These are phyloP conservation scores for Diaporthe destruens DNA, from an alignment of 2,329 filamentous ascomycete genomes.

Conservation along the genomic window DNA sequence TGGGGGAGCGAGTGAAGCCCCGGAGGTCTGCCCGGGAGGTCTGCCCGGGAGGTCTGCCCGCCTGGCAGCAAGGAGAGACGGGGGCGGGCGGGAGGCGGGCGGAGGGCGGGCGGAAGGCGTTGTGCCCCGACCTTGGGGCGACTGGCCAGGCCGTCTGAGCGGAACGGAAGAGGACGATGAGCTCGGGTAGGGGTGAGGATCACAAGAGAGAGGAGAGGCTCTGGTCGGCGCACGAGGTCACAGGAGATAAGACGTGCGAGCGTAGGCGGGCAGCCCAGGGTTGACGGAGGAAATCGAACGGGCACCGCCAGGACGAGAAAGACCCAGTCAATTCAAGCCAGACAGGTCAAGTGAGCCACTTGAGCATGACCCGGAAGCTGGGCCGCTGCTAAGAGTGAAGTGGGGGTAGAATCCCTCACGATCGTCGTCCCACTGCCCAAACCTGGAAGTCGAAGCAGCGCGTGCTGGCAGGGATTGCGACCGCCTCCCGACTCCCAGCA, in stretches of 20 bases:
- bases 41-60: slow-evolving; percentile 22
- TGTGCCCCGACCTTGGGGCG: slow-evolving; percentile 27
- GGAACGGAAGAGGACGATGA: slow-evolving; percentile 23
- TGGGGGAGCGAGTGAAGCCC: slow-evolving; percentile 19
- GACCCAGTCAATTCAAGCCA: slow-evolving; percentile 32
- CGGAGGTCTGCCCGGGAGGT: slow-evolving; percentile 23
- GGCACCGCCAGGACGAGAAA: slow-evolving; percentile 29
- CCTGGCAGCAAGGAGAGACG: slow-evolving; percentile 38
- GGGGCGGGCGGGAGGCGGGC: slow-evolving; percentile 25
- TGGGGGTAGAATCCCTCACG: slow-evolving; percentile 39
- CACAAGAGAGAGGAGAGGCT: slow-evolving; percentile 31
- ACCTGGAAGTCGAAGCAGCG: slow-evolving; percentile 39
- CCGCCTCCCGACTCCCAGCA: slow-evolving; percentile 34
- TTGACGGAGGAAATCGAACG: slow-evolving; percentile 30
- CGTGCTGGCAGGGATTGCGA: slow-evolving; percentile 40
- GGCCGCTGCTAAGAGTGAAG: slow-evolving; percentile 33
- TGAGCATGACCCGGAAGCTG: slow-evolving; percentile 33
- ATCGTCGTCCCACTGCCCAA: slow-evolving; percentile 39
- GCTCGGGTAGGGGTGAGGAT: slow-evolving; percentile 27
- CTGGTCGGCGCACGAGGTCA: slow-evolving; percentile 22
- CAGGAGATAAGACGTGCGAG: slow-evolving; percentile 30
- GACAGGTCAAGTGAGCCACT: slow-evolving; percentile 31
- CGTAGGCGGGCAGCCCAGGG: slow-evolving; percentile 32
- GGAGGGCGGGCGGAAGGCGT: slow-evolving; percentile 26
- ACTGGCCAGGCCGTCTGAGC: slow-evolving; percentile 29